Evolutionary conservation across 2,329 filamentous ascomycete genomes (phyloP).

Genomic region (Aschersonia sp.): DNA sequence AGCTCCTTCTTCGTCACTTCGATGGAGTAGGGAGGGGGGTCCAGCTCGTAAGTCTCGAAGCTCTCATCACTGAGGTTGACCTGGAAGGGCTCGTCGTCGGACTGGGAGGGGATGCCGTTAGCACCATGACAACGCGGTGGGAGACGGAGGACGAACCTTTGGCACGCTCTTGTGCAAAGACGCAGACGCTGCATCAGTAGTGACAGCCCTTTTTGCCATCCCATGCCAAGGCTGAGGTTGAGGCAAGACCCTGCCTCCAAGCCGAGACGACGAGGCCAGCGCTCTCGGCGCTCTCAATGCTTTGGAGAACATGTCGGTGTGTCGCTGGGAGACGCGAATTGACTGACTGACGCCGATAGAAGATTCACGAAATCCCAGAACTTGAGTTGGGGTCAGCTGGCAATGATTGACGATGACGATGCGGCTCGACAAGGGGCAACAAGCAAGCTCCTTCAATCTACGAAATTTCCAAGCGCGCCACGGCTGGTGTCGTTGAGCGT

Average conservation of each 20-base stretch:
- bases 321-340: neutral
- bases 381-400: too few species aligned
- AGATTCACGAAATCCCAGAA: too few species aligned
- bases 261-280: slow-evolving; percentile 38
- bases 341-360: too few species aligned
- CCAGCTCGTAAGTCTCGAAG: slow-evolving; percentile 98
- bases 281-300: slow-evolving; percentile 48
- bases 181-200: slow-evolving; percentile 85
- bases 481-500: slow-evolving; percentile 17
- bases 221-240: too few species aligned
- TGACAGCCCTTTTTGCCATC: slow-evolving; percentile 58
- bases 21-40: slow-evolving; percentile 85
- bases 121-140: neutral
- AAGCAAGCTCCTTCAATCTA: slow-evolving; percentile 12
- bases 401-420: too few species aligned
- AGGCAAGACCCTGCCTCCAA: slow-evolving; percentile 4
- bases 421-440: too few species aligned
- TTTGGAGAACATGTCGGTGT: slow-evolving; percentile 52
- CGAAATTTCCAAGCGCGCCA: slow-evolving; percentile 25
- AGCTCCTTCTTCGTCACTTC: slow-evolving; percentile 94
- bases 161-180: slow-evolving; percentile 66
- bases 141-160: slow-evolving; percentile 19
- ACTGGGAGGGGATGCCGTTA: slow-evolving; percentile 33
- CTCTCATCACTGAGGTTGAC: slow-evolving; percentile 92
- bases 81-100: slow-evolving; percentile 86